Evolutionary conservation across 2,329 filamentous ascomycete genomes (phyloP), one percentile per base, ranked within the genome.

Genomic region (Exserohilum turcica): DNA sequence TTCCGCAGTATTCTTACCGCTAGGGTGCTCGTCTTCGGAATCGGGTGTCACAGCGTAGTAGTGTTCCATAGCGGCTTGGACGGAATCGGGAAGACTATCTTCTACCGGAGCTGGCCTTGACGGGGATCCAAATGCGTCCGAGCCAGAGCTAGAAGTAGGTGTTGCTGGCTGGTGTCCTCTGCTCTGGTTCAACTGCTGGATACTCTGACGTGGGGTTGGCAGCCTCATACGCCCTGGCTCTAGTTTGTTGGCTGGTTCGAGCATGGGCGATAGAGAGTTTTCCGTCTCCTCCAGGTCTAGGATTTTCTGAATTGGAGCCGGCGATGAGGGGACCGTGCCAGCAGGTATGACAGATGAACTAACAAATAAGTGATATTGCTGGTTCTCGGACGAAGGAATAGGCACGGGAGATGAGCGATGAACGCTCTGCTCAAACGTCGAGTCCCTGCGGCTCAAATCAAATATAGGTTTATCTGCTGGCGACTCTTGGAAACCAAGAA

Each of bases 341-440:
- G 54, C 45, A 12, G 54, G 57, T 37, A 72, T 56, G 8, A 38
- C 32, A 13, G 44, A 46, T 2, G 45, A 8, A 10, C 32, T 19
- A 27, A 53, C 42, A 15, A 52, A 39, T 36, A 21, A 27, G 43
- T 7, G 44, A 24, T 16, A 36, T 7, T 12, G 31, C 36, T 27
- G 39, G 27, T 44, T 61, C 46, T 24, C 59, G 55, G 58, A 45
- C 12, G 38, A 36, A n/a, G 66, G 68, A 29, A 72, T 61, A 29
- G 61, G 46, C n/a, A 72, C 55, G 5, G 70, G 68, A 7, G 68
- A 71, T 18, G 70, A 71, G 40, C 57, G 67, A 19, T 61, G 57
- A 2, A 70, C 59, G 6, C 56, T 31, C n/a, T 55, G 7, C 32
- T 56, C 65, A n/a, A 64, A 65, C 9, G 38, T 33, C 2, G 64